Conservation (phyloP, 768 basidiomycete genomes). For the Podaxis sp. region DNA sequence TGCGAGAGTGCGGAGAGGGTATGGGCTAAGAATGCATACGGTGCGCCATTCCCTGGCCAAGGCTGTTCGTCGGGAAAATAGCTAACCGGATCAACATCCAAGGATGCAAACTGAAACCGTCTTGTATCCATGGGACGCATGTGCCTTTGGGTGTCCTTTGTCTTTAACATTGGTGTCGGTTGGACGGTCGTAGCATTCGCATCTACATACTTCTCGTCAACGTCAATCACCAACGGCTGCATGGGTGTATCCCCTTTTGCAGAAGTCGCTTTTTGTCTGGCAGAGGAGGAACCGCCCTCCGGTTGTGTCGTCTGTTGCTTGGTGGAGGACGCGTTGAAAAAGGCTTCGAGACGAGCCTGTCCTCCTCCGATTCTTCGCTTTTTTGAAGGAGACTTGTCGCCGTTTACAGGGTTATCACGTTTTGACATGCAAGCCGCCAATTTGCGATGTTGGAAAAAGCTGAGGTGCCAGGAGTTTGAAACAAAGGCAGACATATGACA, state of each 20-base stretch:
- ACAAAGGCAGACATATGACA: neutral
- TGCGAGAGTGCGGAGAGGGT: constrained; percentile 54
- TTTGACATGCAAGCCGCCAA: neutral
- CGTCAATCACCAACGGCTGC: constrained; percentile 2
- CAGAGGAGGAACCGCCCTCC: neutral
- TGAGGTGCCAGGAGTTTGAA: neutral
- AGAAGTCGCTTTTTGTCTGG: neutral
- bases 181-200: neutral
- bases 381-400: neutral
- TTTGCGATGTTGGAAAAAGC: neutral
- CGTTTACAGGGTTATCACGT: neutral
- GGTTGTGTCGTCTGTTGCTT: neutral
- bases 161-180: neutral
- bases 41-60: constrained; percentile 42
- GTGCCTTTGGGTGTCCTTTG: neutral
- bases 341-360: constrained; percentile 6
- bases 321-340: constrained; percentile 2
- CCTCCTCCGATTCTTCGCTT: constrained; percentile 5
- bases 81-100: constrained; percentile 45
- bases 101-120: constrained; percentile 21
- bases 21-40: constrained; percentile 70
- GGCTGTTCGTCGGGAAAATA: constrained; percentile 41
- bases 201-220: neutral
- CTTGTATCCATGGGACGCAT: neutral
- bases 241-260: neutral